Conservation (phyloP, 441 rosid species). For the Populus hybrid region DNA sequence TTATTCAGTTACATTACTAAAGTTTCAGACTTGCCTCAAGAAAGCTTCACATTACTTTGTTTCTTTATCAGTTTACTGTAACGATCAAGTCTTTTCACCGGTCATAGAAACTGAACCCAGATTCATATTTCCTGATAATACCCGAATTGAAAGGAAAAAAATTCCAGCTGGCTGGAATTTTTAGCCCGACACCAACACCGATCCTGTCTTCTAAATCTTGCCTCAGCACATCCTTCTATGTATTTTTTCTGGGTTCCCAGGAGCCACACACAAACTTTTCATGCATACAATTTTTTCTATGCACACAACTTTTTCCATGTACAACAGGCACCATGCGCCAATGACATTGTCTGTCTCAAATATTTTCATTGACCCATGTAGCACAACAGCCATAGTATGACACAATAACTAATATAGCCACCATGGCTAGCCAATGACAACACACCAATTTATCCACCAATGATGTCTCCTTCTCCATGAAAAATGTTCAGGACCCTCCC, state of each 20-base stretch:
- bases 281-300: neutral
- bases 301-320: neutral
- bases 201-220: neutral
- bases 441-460: neutral
- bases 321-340: neutral
- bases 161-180: neutral
- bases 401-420: neutral
- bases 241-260: neutral
- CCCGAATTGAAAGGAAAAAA: neutral
- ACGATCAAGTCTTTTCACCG: neutral
- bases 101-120: neutral
- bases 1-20: neutral
- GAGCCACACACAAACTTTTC: neutral
- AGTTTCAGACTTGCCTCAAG: neutral
- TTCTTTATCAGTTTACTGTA: neutral
- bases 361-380: neutral
- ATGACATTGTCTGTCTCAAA: neutral
- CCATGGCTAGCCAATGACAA: neutral
- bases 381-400: neutral
- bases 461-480: neutral
- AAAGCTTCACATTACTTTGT: neutral
- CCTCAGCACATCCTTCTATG: neutral
- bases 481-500: neutral
- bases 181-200: neutral
- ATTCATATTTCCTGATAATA: neutral